Conservation (phyloP, 2,329 filamentous ascomycete species). For the Talaromyces sp. region DNA sequence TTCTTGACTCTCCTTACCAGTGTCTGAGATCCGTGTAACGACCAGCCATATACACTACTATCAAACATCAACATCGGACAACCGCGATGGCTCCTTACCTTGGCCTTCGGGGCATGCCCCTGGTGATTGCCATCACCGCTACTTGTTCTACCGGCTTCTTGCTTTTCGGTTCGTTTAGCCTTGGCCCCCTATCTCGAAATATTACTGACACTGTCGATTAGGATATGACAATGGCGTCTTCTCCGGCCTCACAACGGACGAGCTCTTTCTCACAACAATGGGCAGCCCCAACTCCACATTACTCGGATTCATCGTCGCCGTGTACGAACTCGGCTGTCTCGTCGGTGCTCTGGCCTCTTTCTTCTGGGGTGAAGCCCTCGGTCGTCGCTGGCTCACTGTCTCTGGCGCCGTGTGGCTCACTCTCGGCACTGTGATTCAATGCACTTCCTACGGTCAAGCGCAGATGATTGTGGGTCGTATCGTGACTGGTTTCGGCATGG, state of each 20-base stretch:
- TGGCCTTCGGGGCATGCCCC: constrained; percentile 19
- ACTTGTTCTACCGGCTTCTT: constrained; percentile 18
- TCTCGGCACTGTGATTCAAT: constrained; percentile 49
- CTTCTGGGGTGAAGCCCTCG: constrained; percentile 50
- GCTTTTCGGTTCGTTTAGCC: constrained; percentile 11
- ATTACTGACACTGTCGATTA: background rate
- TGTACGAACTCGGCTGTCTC: constrained; percentile 51
- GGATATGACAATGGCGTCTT: constrained; percentile 20
- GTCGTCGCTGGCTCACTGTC: constrained; percentile 51
- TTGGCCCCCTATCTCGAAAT: background rate
- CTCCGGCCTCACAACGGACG: constrained; percentile 19
- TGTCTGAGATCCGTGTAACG: background rate
- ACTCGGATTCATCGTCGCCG: constrained; percentile 30
- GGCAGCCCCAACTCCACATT: constrained; percentile 17
- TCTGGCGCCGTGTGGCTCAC: constrained; percentile 48
- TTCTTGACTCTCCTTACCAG: background rate
- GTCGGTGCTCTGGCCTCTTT: constrained; percentile 51
- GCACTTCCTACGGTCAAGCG: constrained; percentile 45
- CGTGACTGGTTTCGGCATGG: constrained; percentile 52
- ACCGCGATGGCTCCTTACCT: constrained; percentile 18
- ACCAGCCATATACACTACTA: background rate
- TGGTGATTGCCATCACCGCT: constrained; percentile 18
- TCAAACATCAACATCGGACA: background rate
- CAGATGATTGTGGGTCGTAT: constrained; percentile 53
- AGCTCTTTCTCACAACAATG: constrained; percentile 18